A percentile compares a stretch with the other conserved stretches of the same genome.
phyloP scores from a whole-genome alignment of 495 filamentous ascomycete species.

The Cenococcum geophilum region DNA sequence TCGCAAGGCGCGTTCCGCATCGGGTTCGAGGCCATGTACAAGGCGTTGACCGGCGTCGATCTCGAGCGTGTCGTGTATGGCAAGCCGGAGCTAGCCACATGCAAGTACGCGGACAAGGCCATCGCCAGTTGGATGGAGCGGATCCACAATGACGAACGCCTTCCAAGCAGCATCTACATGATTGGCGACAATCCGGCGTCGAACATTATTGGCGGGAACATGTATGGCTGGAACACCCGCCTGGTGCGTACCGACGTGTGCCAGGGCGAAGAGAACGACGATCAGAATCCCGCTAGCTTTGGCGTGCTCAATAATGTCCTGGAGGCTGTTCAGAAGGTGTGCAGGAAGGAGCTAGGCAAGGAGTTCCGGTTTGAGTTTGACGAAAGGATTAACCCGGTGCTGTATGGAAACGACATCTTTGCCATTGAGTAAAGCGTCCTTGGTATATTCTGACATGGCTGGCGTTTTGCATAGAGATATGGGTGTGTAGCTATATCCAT shows the following conservation, averaged over 20 bases:
- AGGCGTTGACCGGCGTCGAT: constrained; percentile 63
- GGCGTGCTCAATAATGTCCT: constrained; percentile 37
- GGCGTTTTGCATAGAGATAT: not conserved
- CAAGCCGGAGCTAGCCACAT: constrained; percentile 72
- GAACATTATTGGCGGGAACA: constrained; percentile 73
- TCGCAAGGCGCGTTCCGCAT: constrained; percentile 73
- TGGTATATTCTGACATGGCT: not conserved
- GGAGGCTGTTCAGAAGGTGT: constrained; percentile 34
- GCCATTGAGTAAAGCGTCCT: constrained; percentile 47
- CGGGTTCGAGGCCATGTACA: constrained; percentile 72
- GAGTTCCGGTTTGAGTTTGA: constrained; percentile 36
- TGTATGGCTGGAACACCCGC: constrained; percentile 77
- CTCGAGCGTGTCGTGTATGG: constrained; percentile 80
- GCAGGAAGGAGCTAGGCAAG: constrained; percentile 33
- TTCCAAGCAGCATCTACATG: constrained; percentile 76
- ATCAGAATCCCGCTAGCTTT: constrained; percentile 36
- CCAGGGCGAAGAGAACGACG: constrained; percentile 45
- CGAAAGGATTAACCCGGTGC: constrained; percentile 56
- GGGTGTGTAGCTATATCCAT: not conserved
- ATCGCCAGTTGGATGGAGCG: constrained; percentile 68
- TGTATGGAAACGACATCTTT: constrained; percentile 48
- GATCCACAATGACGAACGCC: constrained; percentile 63
- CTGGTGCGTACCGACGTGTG: constrained; percentile 59
- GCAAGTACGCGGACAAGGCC: constrained; percentile 76
- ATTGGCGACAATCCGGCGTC: constrained; percentile 74